Conservation (phyloP, 169 alveolate species). For the Babesia caballi region DNA sequence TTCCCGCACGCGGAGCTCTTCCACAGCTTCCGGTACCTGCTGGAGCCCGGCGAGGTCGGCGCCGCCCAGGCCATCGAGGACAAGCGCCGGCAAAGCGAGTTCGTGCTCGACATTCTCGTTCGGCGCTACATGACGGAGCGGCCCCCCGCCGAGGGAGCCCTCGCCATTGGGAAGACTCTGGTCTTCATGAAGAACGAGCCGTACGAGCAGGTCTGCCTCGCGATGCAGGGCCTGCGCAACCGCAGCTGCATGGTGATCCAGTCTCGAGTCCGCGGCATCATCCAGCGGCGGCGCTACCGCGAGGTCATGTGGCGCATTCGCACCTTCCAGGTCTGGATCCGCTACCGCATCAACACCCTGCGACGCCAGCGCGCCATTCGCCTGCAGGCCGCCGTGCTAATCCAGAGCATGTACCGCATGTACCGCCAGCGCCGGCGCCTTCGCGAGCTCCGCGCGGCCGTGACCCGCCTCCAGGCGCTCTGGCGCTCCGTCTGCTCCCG, state of each 20-base stretch:
- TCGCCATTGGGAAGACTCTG: slow-evolving; percentile 54
- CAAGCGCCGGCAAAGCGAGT: slow-evolving; percentile 33
- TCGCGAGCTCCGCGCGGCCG: slow-evolving; percentile 2
- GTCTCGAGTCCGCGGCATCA: slow-evolving; percentile 52
- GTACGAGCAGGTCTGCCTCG: slow-evolving; percentile 62
- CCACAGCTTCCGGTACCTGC: slow-evolving; percentile 78
- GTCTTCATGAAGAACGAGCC: slow-evolving; percentile 68
- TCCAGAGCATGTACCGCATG: slow-evolving; percentile 63
- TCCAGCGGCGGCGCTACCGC: slow-evolving; percentile 35
- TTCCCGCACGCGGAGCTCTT: slow-evolving; percentile 84
- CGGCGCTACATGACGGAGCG: slow-evolving; percentile 11
- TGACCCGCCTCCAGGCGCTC: slow-evolving; percentile 30
- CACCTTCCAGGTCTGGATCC: slow-evolving; percentile 69
- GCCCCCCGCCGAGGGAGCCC: slow-evolving; percentile 40
- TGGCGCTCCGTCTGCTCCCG: slow-evolving; percentile 23
- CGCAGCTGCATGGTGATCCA: slow-evolving; percentile 60
- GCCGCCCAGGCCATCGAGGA: neutral
- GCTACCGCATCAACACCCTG: slow-evolving; percentile 39
- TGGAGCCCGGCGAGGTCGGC: slow-evolving; percentile 44
- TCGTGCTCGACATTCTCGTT: slow-evolving; percentile 40
- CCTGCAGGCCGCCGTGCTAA: slow-evolving; percentile 13
- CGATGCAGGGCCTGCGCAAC: slow-evolving; percentile 67
- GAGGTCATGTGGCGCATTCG: slow-evolving; percentile 44
- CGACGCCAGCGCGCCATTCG: slow-evolving; percentile 24
- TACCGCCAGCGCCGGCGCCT: neutral